Evolutionary conservation across 192 early-diverging fungal species (phyloP), one percentile per base, ranked within the genome.

Genomic region (Coemansia sp.): DNA sequence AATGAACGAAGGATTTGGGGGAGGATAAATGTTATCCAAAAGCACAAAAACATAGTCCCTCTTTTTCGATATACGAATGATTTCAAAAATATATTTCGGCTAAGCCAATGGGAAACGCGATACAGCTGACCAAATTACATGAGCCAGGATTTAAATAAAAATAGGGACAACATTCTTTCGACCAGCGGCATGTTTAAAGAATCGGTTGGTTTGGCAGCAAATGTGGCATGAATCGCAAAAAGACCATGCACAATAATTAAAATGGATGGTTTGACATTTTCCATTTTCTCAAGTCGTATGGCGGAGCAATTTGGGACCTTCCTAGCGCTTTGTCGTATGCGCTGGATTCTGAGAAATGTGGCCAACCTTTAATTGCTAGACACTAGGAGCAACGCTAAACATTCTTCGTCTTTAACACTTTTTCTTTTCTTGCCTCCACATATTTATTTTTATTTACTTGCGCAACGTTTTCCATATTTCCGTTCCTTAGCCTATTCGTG

Each of bases 151-250:
- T 8, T 49, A 53, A 14, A 53, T 53, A 53, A 52, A 53, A 53
- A 15, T 53, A 53, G 51, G 51, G 51, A 53, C 51, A 53, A 53
- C 51, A 53, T 53, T 53, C 51, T 53, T 26, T 53, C 51, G 51
- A 53, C 24, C 12, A 26, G 24, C 9, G 21, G 12, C 51, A 53
- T 23, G 51, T 23, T 53, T 26, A 26, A 26, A 26, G 21, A 53
- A 53, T 49, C 46, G 46, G 12, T 26, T 23, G 51, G 51, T 10
- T 26, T 53, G 18, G 46, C 20, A 53, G 26, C 51, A 9, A 53
- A 53, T 23, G 24, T 53, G 51, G 24, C 51, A 53, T 16, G 16
- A 30, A 26, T 30, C 24, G 51, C 20, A 53, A 53, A 53, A 5
- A 41, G 24, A 26, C 51, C 51, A 53, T 53, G 51, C 21, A 11